Base-by-base conservation (phyloP, 2,329 filamentous ascomycete species). In the Magnaporthales sp. region DNA sequence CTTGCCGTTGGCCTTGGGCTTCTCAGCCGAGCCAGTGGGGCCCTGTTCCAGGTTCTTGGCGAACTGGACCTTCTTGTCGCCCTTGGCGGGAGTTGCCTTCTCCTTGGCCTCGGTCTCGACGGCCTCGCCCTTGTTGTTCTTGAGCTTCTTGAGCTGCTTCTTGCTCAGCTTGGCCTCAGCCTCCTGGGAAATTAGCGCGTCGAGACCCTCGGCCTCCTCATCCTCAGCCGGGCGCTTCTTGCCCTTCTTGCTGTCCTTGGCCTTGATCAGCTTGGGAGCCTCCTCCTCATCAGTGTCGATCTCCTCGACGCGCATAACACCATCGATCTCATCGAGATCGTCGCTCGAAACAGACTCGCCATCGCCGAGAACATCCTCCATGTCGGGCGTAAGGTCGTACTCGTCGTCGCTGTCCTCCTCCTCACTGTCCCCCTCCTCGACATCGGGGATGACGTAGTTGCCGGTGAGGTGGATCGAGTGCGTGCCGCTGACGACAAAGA, bases 41-140 rank as follows among this genome's bases (percentile, higher is more conserved):
- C 95, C 95, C 80, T 96, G 93, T 84, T 98, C 95, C 70, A 99
- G 92, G 80, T 98, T 93, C 86, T 98, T 97, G 76, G 95, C 94
- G 78, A 99, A 99, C 79, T 97, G 92, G 69, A 99, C 95, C 84
- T 97, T 98, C 88, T 97, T 97, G 79, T 91, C 90, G 67, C 83
- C 81, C 84, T 87, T 87, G 13, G 77, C 69, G 4, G 70, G 70
- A 10, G 72, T 67, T 58, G 74, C 70, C 71, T 83, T 81, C 69
- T 46, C 63, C 63, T 65, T 65, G 72, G 89, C 86, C 73, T 89
- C 86, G 61, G 82, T 80, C 65, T 84, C 80, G 68, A 90, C 87
- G 68, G 95, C 89, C 77, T 97, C 91, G 72, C 94, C 95, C 77
- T 96, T 92, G 85, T 98, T 98, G 86, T 97, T 97, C 89, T 96